Base-by-base conservation (phyloP, 2,329 filamentous ascomycete genomes). In the Fusarium buharicum region DNA sequence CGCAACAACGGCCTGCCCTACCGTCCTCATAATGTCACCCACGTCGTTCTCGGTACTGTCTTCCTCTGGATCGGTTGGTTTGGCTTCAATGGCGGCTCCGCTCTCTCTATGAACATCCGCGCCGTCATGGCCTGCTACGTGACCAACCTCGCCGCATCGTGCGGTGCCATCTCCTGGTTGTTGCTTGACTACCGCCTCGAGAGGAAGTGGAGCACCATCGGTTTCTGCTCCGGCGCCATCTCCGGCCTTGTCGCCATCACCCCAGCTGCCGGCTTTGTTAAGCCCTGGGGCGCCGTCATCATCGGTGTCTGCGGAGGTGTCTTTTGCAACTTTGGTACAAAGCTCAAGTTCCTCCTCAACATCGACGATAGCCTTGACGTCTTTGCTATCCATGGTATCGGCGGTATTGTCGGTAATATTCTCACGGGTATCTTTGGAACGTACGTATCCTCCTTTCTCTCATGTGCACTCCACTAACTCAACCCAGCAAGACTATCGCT, bases 1-100 rank as follows among this genome's bases (percentile, higher is more conserved):
- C 84, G 82, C 68, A 81, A 84, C 46, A 82, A 87, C 58, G 84
- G 86, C 39, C 83, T 87, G 4, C 85, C 86, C 4, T 89, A 89
- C 78, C 83, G 85, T 28, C 88, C 89, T 9, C 90, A 92, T 76
- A 92, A 90, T 71, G 87, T 90, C 39, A 90, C 89, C 55, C 82
- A 90, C 67, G 87, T 92, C 64, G 86, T 91, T 43, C 81, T 92
- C 41, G 90, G 90, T 18, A 91, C 90, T 4, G 84, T 89, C 22
- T 84, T 90, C 76, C 83, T 97, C 45, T 97, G 93, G 93, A 91
- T 97, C 40, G 93, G 93, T 55, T 97, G 93, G 93, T 95, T 97
- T 74, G 93, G 93, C 44, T 97, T 97, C 86, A 97, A 97, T 77
- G 93, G 91, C 50, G 93, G 93, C 61, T 85, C 90, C 4, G 93